Percentiles rank a stretch among this genome's conserved stretches.
Conservation (phyloP, 805 yeast genomes). For the Ogataea nitratoaversa region DNA sequence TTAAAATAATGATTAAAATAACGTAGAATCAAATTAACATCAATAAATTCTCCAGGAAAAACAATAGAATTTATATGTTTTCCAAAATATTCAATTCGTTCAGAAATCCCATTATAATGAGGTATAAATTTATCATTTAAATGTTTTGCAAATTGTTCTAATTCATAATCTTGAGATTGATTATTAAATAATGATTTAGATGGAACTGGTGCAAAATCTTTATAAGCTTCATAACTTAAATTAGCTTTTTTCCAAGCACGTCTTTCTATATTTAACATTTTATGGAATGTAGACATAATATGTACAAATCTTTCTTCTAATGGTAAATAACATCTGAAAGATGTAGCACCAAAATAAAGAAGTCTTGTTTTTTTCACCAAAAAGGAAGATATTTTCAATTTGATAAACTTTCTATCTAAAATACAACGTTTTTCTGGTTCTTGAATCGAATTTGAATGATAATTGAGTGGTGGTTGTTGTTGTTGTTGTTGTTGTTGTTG, state of each 20-base stretch:
- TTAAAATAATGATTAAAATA: constrained; percentile 10
- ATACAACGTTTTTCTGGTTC: no score
- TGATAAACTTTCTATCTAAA: constrained; percentile 5
- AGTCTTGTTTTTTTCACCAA: constrained; percentile 11
- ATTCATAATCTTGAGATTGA: background rate
- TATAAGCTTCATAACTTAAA: background rate
- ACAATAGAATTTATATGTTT: constrained; percentile 11
- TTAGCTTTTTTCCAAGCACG: constrained; percentile 12
- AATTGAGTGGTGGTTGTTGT: no score
- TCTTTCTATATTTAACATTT: constrained; percentile 6
- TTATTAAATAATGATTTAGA: background rate
- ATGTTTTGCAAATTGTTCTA: constrained; percentile 3
- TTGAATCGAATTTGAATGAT: no score
- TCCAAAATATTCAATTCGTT: constrained; percentile 18
- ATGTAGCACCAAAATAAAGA: constrained; percentile 11
- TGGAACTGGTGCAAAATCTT: background rate
- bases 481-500: background rate
- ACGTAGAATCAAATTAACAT: constrained; percentile 5
- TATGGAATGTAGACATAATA: constrained; percentile 1
- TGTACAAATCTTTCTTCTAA: constrained; percentile 1
- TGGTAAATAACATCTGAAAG: constrained; percentile 9
- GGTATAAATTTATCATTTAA: constrained; percentile 9
- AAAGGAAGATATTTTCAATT: constrained; percentile 8
- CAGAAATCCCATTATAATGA: constrained; percentile 18
- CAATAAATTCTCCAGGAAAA: constrained; percentile 8